phyloP scores from a whole-genome alignment of 1,284 basidiomycete genomes.

The Macrocystidia cucumis region DNA sequence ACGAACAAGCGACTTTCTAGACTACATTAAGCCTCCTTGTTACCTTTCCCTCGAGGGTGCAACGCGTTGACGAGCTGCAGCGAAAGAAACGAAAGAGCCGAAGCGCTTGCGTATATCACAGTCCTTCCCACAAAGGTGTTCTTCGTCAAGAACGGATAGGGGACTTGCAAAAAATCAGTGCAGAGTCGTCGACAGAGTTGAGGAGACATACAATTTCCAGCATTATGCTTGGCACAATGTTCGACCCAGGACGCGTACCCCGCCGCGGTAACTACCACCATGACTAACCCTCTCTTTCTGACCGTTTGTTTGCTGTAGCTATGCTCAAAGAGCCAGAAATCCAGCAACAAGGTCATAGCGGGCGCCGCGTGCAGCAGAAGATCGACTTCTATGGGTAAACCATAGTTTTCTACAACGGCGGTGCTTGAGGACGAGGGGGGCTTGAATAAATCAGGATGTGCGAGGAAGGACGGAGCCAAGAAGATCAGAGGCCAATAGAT shows the following conservation, averaged over 20 bases:
- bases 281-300: slow-evolving; percentile 33
- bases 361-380: slow-evolving; percentile 64
- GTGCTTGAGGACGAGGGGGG: slow-evolving; percentile 27
- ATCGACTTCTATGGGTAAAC: slow-evolving; percentile 58
- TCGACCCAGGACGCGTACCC: slow-evolving; percentile 67
- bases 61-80: too few species aligned
- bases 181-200: slow-evolving; percentile 2
- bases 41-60: too few species aligned
- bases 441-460: slow-evolving; percentile 17
- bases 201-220: slow-evolving; percentile 42
- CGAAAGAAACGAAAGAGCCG: too few species aligned
- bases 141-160: slow-evolving; percentile 75
- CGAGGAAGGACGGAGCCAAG: slow-evolving; percentile 44
- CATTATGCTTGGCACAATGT: slow-evolving; percentile 54
- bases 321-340: slow-evolving; percentile 65
- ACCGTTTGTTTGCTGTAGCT: slow-evolving; percentile 46
- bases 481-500: slow-evolving; percentile 68
- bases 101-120: slow-evolving; percentile 55
- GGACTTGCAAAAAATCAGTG: slow-evolving; percentile 41
- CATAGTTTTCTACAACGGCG: slow-evolving; percentile 26
- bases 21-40: too few species aligned
- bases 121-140: slow-evolving; percentile 44
- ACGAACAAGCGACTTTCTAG: too few species aligned
- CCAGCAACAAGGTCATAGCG: slow-evolving; percentile 48
- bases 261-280: slow-evolving; percentile 33